Conservation (phyloP, 352 stramenopile species). For the Phytophthora uliginosa region DNA sequence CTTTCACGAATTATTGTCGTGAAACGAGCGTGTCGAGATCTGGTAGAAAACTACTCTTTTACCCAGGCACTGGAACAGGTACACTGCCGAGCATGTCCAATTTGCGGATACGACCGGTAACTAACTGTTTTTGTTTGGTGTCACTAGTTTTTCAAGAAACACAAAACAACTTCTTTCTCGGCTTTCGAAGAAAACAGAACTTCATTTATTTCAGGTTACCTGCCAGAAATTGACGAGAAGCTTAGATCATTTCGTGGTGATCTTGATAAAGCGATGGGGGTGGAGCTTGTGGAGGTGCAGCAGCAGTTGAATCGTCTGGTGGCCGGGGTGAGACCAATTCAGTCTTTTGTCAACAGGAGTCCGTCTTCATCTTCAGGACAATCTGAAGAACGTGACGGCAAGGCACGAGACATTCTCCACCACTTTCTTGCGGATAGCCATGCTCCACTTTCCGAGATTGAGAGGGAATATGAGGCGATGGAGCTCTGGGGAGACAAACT, state of each 20-base stretch:
- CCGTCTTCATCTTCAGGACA: conserved; percentile 13
- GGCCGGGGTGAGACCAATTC: conserved; percentile 52
- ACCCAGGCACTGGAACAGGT: conserved; percentile 61
- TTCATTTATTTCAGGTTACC: conserved; percentile 47
- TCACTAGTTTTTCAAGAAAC: conserved; percentile 54
- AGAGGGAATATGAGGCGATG: conserved; percentile 74
- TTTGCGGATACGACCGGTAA: background rate
- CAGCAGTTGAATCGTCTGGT: conserved; percentile 71
- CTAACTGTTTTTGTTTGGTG: conserved; percentile 4
- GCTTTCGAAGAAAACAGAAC: conserved; percentile 37
- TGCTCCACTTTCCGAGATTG: conserved; percentile 48
- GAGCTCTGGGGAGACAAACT: conserved; percentile 73
- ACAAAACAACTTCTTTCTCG: conserved; percentile 45
- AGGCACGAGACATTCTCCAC: conserved; percentile 57
- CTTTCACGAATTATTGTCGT: conserved; percentile 62
- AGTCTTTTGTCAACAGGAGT: conserved; percentile 58
- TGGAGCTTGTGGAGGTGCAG: conserved; percentile 75
- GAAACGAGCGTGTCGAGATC: conserved; percentile 70
- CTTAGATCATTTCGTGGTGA: conserved; percentile 66
- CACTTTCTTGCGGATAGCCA: conserved; percentile 60
- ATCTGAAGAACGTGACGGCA: conserved; percentile 44
- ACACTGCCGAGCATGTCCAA: background rate
- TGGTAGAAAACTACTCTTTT: conserved; percentile 81
- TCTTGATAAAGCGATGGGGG: conserved; percentile 53
- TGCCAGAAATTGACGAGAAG: conserved; percentile 62